Evolutionary conservation across 805 yeast species (phyloP).

Genomic region (Limtongia smithiae): DNA sequence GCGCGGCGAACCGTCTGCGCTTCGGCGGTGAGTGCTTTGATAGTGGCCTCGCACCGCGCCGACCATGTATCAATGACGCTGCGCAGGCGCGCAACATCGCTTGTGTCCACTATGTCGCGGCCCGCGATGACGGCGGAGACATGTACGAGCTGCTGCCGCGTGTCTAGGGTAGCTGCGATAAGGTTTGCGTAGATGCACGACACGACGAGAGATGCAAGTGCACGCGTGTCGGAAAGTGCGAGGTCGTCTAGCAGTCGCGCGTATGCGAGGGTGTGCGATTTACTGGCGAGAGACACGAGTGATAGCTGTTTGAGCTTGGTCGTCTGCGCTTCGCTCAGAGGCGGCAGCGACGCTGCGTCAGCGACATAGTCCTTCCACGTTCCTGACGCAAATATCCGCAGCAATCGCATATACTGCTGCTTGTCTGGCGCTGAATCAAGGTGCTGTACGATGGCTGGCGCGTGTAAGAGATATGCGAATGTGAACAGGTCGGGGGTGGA

Average conservation of each 20-base stretch:
- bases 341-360: not conserved
- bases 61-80: constrained; percentile 19
- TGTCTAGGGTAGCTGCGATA: constrained; percentile 21
- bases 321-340: constrained; percentile 13
- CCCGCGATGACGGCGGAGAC: constrained; percentile 21
- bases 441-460: constrained; percentile 4
- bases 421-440: constrained; percentile 1
- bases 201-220: constrained; percentile 13
- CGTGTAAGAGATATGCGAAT: constrained; percentile 4
- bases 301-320: constrained; percentile 24
- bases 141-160: constrained; percentile 14
- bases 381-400: constrained; percentile 22
- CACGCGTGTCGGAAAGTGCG: constrained; percentile 7
- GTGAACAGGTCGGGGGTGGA: constrained; percentile 7
- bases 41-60: constrained; percentile 12
- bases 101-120: constrained; percentile 17
- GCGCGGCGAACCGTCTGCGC: constrained; percentile 12
- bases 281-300: constrained; percentile 18
- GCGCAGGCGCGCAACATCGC: constrained; percentile 3
- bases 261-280: constrained; percentile 15
- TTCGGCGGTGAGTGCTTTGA: constrained; percentile 10
- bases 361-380: constrained; percentile 23
- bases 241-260: constrained; percentile 8
- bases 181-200: constrained; percentile 20
- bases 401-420: constrained; percentile 1